Conservation (phyloP, 2,329 filamentous ascomycete species). For the Graphiopsis chlorocephala region DNA sequence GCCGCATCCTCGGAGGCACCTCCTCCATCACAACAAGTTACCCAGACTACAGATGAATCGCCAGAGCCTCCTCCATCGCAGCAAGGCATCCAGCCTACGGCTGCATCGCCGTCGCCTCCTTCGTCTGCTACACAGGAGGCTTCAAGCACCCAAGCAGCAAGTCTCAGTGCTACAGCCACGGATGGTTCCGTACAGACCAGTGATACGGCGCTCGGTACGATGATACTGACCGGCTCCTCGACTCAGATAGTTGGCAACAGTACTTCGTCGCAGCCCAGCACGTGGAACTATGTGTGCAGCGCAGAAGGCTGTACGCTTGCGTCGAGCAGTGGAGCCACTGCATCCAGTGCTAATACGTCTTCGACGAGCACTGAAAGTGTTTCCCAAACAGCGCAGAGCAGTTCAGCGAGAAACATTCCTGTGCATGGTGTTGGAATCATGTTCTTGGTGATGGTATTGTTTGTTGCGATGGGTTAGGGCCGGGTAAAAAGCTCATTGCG, state of each 20-base stretch:
- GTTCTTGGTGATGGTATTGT: not conserved
- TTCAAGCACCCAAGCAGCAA: not conserved
- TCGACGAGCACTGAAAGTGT: not conserved
- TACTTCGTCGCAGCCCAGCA: not conserved
- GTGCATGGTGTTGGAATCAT: not conserved
- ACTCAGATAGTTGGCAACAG: not conserved
- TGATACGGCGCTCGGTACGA: not conserved
- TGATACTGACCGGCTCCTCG: not conserved
- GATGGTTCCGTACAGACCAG: not conserved
- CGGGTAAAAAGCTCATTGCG: not conserved
- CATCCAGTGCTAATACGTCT: not conserved
- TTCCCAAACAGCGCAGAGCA: not conserved
- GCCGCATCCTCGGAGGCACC: not conserved
- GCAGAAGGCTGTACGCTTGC: conserved; percentile 2
- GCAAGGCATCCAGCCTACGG: not conserved
- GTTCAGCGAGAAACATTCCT: not conserved
- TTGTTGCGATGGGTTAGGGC: not conserved
- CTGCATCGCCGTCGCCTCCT: not conserved
- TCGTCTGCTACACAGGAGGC: not conserved
- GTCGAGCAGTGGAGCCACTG: not conserved
- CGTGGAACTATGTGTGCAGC: not conserved
- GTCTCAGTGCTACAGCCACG: not conserved
- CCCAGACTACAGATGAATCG: not conserved
- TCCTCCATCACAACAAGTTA: not conserved
- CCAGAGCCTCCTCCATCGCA: not conserved